Evolutionary conservation across 2,329 filamentous ascomycete species (phyloP), one percentile per base, ranked within the genome.

Genomic region (Colletotrichum neosansevieriae): DNA sequence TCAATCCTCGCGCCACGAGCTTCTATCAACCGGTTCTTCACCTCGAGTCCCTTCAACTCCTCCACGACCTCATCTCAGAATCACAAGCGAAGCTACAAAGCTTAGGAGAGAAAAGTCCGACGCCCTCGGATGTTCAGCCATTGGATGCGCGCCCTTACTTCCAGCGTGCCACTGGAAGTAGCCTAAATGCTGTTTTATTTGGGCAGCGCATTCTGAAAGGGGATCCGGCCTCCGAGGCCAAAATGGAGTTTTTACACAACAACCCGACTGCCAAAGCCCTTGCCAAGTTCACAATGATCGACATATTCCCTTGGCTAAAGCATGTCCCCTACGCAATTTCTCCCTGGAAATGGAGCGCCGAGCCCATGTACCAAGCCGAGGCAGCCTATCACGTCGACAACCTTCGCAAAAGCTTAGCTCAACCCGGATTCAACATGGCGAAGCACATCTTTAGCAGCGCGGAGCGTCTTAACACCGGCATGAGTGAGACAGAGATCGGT

Each of bases 281-380:
- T 1, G 15, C n/a, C 1, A 15, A 53, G 6, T 9, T 13, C 6
- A 6, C 36, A 1, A 17, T 63, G 3, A 59, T 58, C 24, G 51
- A 67, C 44, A 17, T 10, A 4, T 58, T 67, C 11, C 24, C 59
- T 17, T 63, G 50, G 44, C 45, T 67, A 11, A 63, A 24, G 34
- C 36, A 50, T 29, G 13, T 67, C 19, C 59, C 59, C 4, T 44
- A 57, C 34, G 24, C n/a, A 32, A 29, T 67, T 4, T 67, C 64
- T 9, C 63, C 63, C 10, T 67, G 63, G 58, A 67, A 67, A 24
- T 36, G 59, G 12, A n/a, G 32, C 13, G 63, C 40, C 3, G 40
- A 67, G 9, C 29, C 29, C 6, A 32, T 50, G 7, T 49, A 57
- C 34, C 17, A 51, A 12, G 19, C 17, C 11, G 63, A 67, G 11